Base-by-base conservation (phyloP, 306 rosid species). In the Cucurbita maxima region DNA sequence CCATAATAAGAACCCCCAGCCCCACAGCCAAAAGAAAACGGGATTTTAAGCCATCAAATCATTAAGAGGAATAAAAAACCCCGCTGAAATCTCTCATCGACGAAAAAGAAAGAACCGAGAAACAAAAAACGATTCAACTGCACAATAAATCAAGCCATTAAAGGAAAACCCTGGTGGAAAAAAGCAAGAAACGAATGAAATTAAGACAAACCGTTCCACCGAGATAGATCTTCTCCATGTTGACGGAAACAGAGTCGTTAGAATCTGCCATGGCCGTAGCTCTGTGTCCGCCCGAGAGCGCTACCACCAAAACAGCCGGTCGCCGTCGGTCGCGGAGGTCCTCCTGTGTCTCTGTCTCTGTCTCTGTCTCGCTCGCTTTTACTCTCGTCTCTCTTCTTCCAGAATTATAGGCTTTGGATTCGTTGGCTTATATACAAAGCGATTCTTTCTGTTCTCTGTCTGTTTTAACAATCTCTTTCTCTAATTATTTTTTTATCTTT, bases 221-320 rank as follows among this genome's bases (percentile, higher is more conserved):
- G 58, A 94, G 95, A 82, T 91, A 86, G 96, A 94, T 89, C 91
- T 82, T 91, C 86, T 91, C 96, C 86, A 87, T 79, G 59, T 94
- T 84, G 52, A 89, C 61, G 70, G 98, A 84, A 84, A 89, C 82
- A 80, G 87, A 84, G 76, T 94, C 89, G 79, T 73, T 83, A 4
- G 89, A 81, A 18, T 88, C 90, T 51, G 88, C 86, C 92, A 87
- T 94, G 86, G 88, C 87, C 81, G 80, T 10, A 80, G 84, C 76
- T 85, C 81, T 80, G 71, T 41, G 79, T 7, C 56, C 10, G 73
- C 41, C 10, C n/a, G 40, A 68, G 22, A 68, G 41, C 74, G 74
- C 58, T 15, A 69, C 74, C 75, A 59, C 57, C 78, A 81, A 80
- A 83, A 82, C 86, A 79, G 83, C 82, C 79, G 60, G 34, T 40